Conservation (phyloP, 805 yeast genomes). For the Zygoascus tannicola region DNA sequence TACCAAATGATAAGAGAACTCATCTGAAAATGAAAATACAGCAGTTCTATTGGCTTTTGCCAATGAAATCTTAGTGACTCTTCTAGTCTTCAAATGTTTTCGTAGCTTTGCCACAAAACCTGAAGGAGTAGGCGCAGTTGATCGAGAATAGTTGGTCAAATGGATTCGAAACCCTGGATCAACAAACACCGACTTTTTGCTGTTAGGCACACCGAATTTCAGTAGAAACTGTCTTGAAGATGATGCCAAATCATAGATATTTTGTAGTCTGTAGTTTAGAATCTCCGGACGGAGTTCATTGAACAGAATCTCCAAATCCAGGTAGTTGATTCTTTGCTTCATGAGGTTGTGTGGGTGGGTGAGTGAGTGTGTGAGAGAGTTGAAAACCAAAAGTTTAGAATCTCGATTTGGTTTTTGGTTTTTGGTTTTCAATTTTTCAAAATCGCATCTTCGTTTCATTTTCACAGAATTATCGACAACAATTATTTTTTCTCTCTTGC, state of each 20-base stretch:
- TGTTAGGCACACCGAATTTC: constrained; percentile 76
- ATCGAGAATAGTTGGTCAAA: constrained; percentile 69
- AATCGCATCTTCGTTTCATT: no score
- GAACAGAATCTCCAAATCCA: constrained; percentile 67
- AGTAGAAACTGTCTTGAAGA: constrained; percentile 65
- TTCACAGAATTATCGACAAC: no score
- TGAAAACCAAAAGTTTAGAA: no score
- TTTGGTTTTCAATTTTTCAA: no score
- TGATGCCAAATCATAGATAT: constrained; percentile 71
- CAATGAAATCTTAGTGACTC: constrained; percentile 65
- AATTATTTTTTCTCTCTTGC: no score
- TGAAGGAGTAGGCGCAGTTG: constrained; percentile 73
- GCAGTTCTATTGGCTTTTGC: constrained; percentile 75
- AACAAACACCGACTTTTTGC: constrained; percentile 62
- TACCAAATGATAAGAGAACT: constrained; percentile 57
- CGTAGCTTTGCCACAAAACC: constrained; percentile 78
- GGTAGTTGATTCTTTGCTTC: constrained; percentile 77
- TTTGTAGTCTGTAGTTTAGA: constrained; percentile 63
- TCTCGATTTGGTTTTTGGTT: no score
- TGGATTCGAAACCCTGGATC: constrained; percentile 84
- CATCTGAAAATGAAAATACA: constrained; percentile 79
- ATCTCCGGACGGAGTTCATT: constrained; percentile 53
- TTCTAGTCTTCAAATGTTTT: constrained; percentile 72
- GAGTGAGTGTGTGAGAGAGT: no score
- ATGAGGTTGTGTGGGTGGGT: constrained; percentile 5